Evolutionary conservation across 176 grass and related monocot genomes (phyloP), one percentile per base, ranked within the genome.

Genomic region (Aegilops longissima): DNA sequence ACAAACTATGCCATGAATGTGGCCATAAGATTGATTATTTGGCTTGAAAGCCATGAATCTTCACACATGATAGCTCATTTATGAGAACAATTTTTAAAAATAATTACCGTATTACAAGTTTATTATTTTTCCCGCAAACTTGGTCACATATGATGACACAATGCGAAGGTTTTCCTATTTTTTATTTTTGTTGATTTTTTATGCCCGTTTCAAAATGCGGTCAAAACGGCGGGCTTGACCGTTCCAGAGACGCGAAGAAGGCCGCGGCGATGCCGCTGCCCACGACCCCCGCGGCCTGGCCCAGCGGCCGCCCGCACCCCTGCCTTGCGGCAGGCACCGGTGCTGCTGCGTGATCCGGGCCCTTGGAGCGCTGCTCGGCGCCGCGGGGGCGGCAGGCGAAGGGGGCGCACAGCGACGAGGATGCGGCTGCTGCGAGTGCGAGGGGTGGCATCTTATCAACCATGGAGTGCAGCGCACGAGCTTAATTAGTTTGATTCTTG

Each of bases 271-370:
- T 83, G 54, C 88, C 88, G 65, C 73, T 65, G 40, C 88, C 54
- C 6, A 87, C 18, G 8, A 8, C 12, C 54, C 67, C 84, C 2
- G 54, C 89, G 4, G 79, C 84, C 79, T 18, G 82, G 84, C 73
- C 88, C 78, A 88, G 77, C 39, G 73, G 87, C 66, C 66, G 70
- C 20, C 31, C 87, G 85, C 69, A 86, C 80, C 42, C 76, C n/a
- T 45, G 70, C 2, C 72, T 14, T 34, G 35, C 51, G 45, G 49
- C 39, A 42, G 39, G 39, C 42, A 12, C 8, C 42, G 42, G 71
- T 11, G 27, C 79, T 5, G 73, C 21, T 18, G 88, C 3, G 49
- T 74, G 81, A 49, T 90, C 25, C 8, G 4, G 24, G 12, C 31
- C 5, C 51, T 16, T 34, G 27, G 12, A 12, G 49, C 36, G 86